Conservation (phyloP, 805 yeast genomes). For the Ogataea salicorniae region DNA sequence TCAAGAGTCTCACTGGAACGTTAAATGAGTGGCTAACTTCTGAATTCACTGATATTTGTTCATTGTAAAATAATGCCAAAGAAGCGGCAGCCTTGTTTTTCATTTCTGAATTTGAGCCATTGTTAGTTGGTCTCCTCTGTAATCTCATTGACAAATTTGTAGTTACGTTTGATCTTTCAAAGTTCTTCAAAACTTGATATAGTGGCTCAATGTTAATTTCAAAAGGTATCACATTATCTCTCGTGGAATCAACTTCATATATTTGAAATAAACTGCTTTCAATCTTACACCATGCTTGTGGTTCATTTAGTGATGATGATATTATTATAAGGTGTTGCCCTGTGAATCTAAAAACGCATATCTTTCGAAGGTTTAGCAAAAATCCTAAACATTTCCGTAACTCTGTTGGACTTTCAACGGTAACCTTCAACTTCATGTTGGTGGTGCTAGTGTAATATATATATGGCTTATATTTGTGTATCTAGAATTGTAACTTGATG, state of each 20-base stretch:
- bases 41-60: slow-evolving; percentile 35
- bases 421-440: slow-evolving; percentile 25
- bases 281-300: slow-evolving; percentile 65
- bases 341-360: slow-evolving; percentile 53
- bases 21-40: slow-evolving; percentile 60
- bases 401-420: slow-evolving; percentile 19
- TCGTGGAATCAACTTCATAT: slow-evolving; percentile 45
- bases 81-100: slow-evolving; percentile 38
- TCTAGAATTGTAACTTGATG: background rate
- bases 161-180: slow-evolving; percentile 47
- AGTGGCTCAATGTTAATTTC: slow-evolving; percentile 62
- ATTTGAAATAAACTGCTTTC: slow-evolving; percentile 41
- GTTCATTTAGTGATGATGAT: slow-evolving; percentile 49
- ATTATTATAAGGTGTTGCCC: slow-evolving; percentile 45
- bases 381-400: slow-evolving; percentile 22
- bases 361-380: slow-evolving; percentile 41
- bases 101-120: slow-evolving; percentile 1
- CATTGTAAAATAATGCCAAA: slow-evolving; percentile 51
- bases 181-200: slow-evolving; percentile 51
- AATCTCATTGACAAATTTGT: slow-evolving; percentile 44
- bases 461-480: background rate
- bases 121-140: slow-evolving; percentile 34
- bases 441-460: background rate
- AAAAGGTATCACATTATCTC: slow-evolving; percentile 50
- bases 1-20: slow-evolving; percentile 64